Percentiles rank a stretch among this genome's conserved stretches.
Conservation (phyloP, 257 asterid species). For the Forsythia suspensa region DNA sequence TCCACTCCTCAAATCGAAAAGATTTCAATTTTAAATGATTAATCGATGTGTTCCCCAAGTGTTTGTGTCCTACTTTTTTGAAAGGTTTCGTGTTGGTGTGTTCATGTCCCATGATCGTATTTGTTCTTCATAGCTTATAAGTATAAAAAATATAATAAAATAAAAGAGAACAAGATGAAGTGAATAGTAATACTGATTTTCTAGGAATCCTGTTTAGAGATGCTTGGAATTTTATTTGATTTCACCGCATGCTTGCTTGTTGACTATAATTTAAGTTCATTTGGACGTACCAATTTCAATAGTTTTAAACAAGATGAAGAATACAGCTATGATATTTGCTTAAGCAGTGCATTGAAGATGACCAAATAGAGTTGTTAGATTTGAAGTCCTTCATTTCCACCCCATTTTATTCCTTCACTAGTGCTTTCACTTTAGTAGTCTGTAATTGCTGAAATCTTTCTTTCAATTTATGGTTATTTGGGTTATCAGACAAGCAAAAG, state of each 20-base stretch:
- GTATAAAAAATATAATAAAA: not conserved
- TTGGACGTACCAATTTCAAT: not conserved
- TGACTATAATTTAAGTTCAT: not conserved
- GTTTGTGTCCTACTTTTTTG: not conserved
- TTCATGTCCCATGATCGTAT: not conserved
- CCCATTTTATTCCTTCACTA: not conserved
- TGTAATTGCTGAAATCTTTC: not conserved
- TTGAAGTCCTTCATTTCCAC: not conserved
- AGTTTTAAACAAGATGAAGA: not conserved
- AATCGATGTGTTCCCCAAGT: not conserved
- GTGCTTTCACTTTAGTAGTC: not conserved
- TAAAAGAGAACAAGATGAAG: not conserved
- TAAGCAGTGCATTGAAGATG: not conserved
- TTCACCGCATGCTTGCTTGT: not conserved
- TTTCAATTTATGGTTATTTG: conserved; percentile 18
- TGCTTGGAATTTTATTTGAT: not conserved
- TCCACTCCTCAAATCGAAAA: not conserved
- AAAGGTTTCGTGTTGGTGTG: not conserved
- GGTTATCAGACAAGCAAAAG: conserved; percentile 88
- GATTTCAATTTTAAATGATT: not conserved
- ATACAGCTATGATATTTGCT: conserved; percentile 1
- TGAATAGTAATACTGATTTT: not conserved
- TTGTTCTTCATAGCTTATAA: not conserved
- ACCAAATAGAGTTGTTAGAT: not conserved
- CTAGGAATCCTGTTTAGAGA: not conserved